Conservation (phyloP, 192 early-diverging fungal species). For the Backusella psychrophila region DNA sequence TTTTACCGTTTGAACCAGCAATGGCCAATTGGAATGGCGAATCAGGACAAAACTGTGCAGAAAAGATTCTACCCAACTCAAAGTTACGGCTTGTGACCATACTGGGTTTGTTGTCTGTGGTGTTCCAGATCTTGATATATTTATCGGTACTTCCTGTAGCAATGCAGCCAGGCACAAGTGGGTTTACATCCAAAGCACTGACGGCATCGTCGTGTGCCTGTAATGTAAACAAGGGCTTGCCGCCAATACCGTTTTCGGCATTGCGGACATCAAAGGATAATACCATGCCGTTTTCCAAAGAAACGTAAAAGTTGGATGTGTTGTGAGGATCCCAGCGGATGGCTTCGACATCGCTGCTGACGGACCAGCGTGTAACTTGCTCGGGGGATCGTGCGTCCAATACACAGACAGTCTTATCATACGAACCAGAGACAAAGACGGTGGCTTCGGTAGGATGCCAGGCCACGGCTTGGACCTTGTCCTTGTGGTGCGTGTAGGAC, state of each 20-base stretch:
- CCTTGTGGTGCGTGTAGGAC: conserved; percentile 82
- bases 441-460: conserved; percentile 92
- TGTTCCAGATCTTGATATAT: conserved; percentile 92
- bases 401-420: conserved; percentile 84
- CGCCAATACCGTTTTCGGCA: conserved; percentile 27
- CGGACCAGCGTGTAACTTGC: conserved; percentile 62
- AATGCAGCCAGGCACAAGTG: conserved; percentile 73
- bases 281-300: conserved; percentile 90
- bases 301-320: conserved; percentile 74
- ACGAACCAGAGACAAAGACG: conserved; percentile 87
- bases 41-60: conserved; percentile 86
- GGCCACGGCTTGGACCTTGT: conserved; percentile 86
- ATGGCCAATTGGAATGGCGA: conserved; percentile 87
- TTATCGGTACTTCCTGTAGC: conserved; percentile 93
- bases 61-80: conserved; percentile 84
- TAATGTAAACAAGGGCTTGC: conserved; percentile 76
- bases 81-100: conserved; percentile 87
- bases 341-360: conserved; percentile 87
- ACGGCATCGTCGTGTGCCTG: conserved; percentile 93
- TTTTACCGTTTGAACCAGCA: conserved; percentile 86
- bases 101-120: conserved; percentile 68
- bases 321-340: conserved; percentile 90
- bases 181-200: conserved; percentile 83
- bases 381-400: conserved; percentile 91
- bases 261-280: conserved; percentile 84